Percentiles rank a stretch among this genome's conserved stretches.
Conservation (phyloP, 2,329 filamentous ascomycete species). For the Hypoxylon sp. region DNA sequence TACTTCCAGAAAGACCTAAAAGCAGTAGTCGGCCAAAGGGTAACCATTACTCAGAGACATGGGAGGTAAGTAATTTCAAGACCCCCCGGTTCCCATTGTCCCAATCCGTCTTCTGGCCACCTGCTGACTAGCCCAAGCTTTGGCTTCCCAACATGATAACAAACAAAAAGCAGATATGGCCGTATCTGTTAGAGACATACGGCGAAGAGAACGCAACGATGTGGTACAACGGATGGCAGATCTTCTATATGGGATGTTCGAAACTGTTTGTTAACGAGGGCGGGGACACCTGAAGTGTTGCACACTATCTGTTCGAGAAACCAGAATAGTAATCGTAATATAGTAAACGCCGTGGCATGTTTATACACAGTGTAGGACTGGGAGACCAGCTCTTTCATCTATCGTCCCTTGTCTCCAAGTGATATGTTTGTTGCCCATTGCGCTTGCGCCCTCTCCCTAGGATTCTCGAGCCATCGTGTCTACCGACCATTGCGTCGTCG, state of each 20-base stretch:
- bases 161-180: slow-evolving; percentile 72
- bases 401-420: slow-evolving; percentile 10
- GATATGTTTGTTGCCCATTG: slow-evolving; percentile 11
- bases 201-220: slow-evolving; percentile 67
- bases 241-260: slow-evolving; percentile 78
- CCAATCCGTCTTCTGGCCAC: too few relatives aligned
- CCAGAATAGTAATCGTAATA: slow-evolving; percentile 27
- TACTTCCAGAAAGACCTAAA: slow-evolving; percentile 74
- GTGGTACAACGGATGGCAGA: slow-evolving; percentile 78
- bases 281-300: slow-evolving; percentile 75
- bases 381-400: slow-evolving; percentile 27
- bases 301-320: slow-evolving; percentile 76
- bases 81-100: too few relatives aligned
- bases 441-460: slow-evolving; percentile 14
- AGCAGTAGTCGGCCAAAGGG: slow-evolving; percentile 81
- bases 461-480: slow-evolving; percentile 13
- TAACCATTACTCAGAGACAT: slow-evolving; percentile 75
- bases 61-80: slow-evolving; percentile 65
- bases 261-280: slow-evolving; percentile 75
- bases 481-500: slow-evolving; percentile 18
- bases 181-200: slow-evolving; percentile 73
- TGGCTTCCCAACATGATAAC: slow-evolving; percentile 72
- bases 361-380: slow-evolving; percentile 28
- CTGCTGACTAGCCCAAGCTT: slow-evolving; percentile 55
- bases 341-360: slow-evolving; percentile 32